Evolutionary conservation across 1,284 basidiomycete species (phyloP), one percentile per base, ranked within the genome.

Genomic region (Bondarzewia mesenterica): DNA sequence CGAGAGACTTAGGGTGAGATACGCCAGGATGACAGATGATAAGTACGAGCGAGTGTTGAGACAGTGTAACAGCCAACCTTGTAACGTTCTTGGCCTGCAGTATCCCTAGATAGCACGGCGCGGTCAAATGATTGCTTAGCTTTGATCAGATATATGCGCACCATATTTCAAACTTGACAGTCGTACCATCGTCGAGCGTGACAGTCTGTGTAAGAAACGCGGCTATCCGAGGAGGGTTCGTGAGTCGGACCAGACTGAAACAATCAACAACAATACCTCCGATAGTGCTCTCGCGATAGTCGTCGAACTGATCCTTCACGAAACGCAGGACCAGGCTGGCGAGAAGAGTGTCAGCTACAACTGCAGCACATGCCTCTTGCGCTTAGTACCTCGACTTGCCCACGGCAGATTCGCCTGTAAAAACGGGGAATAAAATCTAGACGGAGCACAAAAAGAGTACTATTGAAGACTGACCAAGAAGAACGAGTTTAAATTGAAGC

Each of bases 161-260:
- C 92, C 93, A 96, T 62, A 97, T 96, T 75, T 97, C 94, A 61
- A 98, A 97, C 74, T 98, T 98, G 62, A 98, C 89, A 15, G 85
- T 86, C 16, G 89, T 89, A 53, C 85, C 80, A 62, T 94, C 89
- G 52, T 95, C 90, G 38, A 97, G 76, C 18, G 84, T 83, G 39
- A 97, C 89, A 0, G 93, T 96, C 67, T 98, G 95, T 29, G 95
- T 97, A 56, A 98, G 70, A 76, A 98, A 98, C 25, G 94, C 94
- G 53, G 94, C 93, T 89, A 61, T 40, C 16, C 22, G 57, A 42
- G 49, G 37, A 29, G 50, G 39, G 42, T 44, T 15, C 38, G 39
- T 44, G n/a, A n/a, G 27, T 23, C 46, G 37, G 42, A 25, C 5
- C 12, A 32, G 36, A 29, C 45, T 32, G 36, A 37, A 37, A 44